Percentiles rank a stretch among this genome's conserved stretches.
These are phyloP conservation scores for Fusarium hainanense DNA, from an alignment of 2,329 filamentous ascomycete genomes.

Conservation along the genomic window DNA sequence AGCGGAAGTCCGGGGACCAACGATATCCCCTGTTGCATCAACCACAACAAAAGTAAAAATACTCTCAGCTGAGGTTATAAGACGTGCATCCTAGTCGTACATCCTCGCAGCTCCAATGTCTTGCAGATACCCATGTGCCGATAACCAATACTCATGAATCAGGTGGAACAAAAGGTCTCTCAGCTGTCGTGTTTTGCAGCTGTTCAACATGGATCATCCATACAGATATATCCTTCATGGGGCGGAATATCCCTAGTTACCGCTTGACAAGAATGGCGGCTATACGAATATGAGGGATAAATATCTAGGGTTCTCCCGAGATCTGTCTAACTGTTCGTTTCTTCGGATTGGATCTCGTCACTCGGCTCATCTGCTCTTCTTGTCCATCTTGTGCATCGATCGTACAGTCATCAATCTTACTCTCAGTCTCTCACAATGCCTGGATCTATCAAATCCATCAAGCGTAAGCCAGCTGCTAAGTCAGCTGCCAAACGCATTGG, in stretches of 20 bases:
- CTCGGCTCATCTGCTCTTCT: background rate
- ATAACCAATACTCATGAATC: constrained; percentile 15
- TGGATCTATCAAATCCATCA: constrained; percentile 34
- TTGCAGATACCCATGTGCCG: constrained; percentile 11
- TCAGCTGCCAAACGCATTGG: constrained; percentile 37
- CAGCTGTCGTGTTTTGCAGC: constrained; percentile 33
- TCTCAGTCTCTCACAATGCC: constrained; percentile 7
- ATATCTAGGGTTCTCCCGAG: constrained; percentile 7
- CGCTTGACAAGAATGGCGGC: background rate
- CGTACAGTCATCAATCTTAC: background rate
- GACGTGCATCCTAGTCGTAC: background rate
- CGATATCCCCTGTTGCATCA: constrained; percentile 1
- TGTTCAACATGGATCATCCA: constrained; percentile 37
- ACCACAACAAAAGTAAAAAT: constrained; percentile 22
- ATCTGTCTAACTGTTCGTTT: background rate
- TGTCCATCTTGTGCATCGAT: background rate
- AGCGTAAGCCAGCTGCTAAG: constrained; percentile 30
- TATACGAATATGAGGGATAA: constrained; percentile 24
- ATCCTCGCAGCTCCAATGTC: constrained; percentile 4
- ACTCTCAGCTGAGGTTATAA: constrained; percentile 1
- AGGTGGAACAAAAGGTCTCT: constrained; percentile 22
- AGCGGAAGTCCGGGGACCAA: constrained; percentile 1
- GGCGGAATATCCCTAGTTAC: constrained; percentile 9
- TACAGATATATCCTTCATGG: constrained; percentile 20
- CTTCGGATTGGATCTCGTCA: constrained; percentile 1